phyloP scores from a whole-genome alignment of 345 rosid genomes.

The Laguncularia racemosa region DNA sequence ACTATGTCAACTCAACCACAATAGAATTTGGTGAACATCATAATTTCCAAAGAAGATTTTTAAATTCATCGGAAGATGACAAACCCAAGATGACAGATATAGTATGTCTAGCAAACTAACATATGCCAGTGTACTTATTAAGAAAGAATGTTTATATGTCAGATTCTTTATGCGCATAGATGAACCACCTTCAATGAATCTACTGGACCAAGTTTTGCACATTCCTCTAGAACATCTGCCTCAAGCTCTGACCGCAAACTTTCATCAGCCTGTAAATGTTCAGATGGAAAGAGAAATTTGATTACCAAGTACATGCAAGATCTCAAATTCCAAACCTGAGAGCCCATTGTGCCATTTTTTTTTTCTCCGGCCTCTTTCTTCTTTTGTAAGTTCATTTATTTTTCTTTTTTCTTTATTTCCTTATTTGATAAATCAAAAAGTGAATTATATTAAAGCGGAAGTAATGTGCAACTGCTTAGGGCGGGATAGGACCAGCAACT shows the following conservation, averaged over 20 bases:
- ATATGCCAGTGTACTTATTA: neutral
- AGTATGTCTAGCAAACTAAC: too few species aligned
- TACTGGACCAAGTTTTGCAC: slow-evolving; percentile 70
- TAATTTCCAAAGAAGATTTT: neutral
- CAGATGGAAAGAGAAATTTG: neutral
- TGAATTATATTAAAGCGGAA: too few species aligned
- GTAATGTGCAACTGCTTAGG: too few species aligned
- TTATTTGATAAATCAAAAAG: too few species aligned
- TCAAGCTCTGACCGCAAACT: slow-evolving; percentile 60
- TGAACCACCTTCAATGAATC: slow-evolving; percentile 70
- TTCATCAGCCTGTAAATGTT: slow-evolving; percentile 62
- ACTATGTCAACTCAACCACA: neutral
- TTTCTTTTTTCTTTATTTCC: too few species aligned
- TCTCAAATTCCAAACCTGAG: neutral
- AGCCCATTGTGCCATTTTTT: neutral
- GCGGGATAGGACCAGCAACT: too few species aligned
- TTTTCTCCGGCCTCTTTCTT: too few species aligned
- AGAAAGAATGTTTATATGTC: neutral
- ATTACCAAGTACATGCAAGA: neutral
- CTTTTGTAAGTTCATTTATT: too few species aligned
- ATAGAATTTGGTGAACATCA: neutral
- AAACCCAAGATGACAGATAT: too few species aligned
- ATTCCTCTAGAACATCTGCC: slow-evolving; percentile 81
- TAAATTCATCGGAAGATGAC: too few species aligned
- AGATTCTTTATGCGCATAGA: neutral